Conservation (phyloP, 2,329 filamentous ascomycete species). For the Shiraia sp. region DNA sequence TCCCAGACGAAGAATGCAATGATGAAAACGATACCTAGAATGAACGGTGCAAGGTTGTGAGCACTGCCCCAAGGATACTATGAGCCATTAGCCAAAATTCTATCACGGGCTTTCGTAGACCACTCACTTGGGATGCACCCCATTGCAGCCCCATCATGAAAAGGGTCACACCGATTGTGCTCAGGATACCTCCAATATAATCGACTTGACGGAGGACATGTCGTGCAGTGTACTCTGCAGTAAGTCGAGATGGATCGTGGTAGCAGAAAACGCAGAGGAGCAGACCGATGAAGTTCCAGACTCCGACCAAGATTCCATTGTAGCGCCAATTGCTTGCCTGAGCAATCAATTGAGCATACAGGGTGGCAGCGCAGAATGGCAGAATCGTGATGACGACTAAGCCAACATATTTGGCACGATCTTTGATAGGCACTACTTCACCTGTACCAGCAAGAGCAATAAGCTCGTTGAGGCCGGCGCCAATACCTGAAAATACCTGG, state of each 20-base stretch:
- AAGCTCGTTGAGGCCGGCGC: slow-evolving; percentile 69
- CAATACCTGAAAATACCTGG: slow-evolving; percentile 61
- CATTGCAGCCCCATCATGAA: slow-evolving; percentile 47
- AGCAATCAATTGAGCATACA: slow-evolving; percentile 64
- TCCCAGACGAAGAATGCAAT: slow-evolving; percentile 58
- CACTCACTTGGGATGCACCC: slow-evolving; percentile 38
- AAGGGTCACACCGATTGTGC: slow-evolving; percentile 33
- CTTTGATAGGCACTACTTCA: slow-evolving; percentile 67
- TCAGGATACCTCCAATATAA: slow-evolving; percentile 36
- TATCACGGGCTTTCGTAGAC: slow-evolving; percentile 31
- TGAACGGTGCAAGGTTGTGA: slow-evolving; percentile 59
- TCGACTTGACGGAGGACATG: slow-evolving; percentile 36
- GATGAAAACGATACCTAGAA: slow-evolving; percentile 55
- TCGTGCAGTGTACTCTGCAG: slow-evolving; percentile 44
- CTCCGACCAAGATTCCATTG: slow-evolving; percentile 56
- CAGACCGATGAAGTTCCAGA: slow-evolving; percentile 59
- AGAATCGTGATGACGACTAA: slow-evolving; percentile 64
- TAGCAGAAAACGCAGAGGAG: slow-evolving; percentile 53
- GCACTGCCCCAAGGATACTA: slow-evolving; percentile 60
- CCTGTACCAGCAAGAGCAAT: slow-evolving; percentile 70
- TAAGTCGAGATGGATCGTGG: slow-evolving; percentile 45
- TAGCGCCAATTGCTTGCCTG: slow-evolving; percentile 57
- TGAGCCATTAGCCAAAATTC: slow-evolving; percentile 49
- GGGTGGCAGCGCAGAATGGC: slow-evolving; percentile 64
- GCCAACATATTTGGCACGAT: slow-evolving; percentile 67